Evolutionary conservation across 2,329 filamentous ascomycete species (phyloP).

Genomic region (Neopestalotiopsis clavispora): DNA sequence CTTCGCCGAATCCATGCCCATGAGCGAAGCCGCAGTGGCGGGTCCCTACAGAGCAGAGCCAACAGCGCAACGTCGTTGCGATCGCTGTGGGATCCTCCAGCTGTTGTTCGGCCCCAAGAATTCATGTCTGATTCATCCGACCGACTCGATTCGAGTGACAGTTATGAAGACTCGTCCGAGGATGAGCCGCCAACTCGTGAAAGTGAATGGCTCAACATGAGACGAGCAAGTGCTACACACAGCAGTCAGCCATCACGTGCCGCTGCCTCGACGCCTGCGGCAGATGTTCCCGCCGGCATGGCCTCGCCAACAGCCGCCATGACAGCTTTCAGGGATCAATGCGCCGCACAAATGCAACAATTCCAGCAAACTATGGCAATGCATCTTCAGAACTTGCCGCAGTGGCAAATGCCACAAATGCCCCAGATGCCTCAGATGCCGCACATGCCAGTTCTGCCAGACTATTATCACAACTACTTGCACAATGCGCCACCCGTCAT

Average conservation of each 20-base stretch:
- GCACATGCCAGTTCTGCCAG: slow-evolving; percentile 68
- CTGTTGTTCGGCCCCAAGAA: slow-evolving; percentile 38
- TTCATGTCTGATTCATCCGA: slow-evolving; percentile 48
- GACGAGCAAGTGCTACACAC: slow-evolving; percentile 33
- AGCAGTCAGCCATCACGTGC: slow-evolving; percentile 25
- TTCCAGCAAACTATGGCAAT: slow-evolving; percentile 74
- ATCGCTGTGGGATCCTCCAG: slow-evolving; percentile 68
- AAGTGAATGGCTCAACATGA: slow-evolving; percentile 43
- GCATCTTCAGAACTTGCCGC: slow-evolving; percentile 68
- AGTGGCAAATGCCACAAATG: slow-evolving; percentile 61
- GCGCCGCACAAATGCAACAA: slow-evolving; percentile 76
- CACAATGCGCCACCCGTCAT: slow-evolving; percentile 62
- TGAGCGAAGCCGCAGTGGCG: slow-evolving; percentile 69
- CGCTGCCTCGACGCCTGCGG: slow-evolving; percentile 27
- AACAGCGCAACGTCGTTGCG: slow-evolving; percentile 71
- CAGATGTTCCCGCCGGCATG: slow-evolving; percentile 41
- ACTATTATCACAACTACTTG: slow-evolving; percentile 76
- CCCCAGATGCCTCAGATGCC: slow-evolving; percentile 58
- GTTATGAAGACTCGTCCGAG: slow-evolving; percentile 40
- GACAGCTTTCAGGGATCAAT: slow-evolving; percentile 73
- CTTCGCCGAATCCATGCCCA: slow-evolving; percentile 67
- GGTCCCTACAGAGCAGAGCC: slow-evolving; percentile 62
- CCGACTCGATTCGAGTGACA: slow-evolving; percentile 41
- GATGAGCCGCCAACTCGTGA: slow-evolving; percentile 44
- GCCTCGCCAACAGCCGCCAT: slow-evolving; percentile 67